Base-by-base conservation (phyloP, 177 flowering plant genomes). In the Vitis hybrid region DNA sequence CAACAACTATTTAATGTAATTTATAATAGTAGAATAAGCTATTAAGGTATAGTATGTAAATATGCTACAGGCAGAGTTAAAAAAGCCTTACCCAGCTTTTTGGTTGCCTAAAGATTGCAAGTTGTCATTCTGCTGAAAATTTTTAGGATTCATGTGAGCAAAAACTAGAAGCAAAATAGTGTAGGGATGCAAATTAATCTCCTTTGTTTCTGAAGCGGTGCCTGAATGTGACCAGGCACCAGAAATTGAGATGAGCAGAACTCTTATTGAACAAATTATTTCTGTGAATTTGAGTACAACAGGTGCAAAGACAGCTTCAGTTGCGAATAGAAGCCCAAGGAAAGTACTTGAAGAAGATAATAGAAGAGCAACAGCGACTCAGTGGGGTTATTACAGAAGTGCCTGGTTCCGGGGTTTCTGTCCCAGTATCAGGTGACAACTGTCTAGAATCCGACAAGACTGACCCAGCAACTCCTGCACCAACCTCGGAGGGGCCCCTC, bases 261-360 rank as follows among this genome's bases (percentile, higher is more conserved):
- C 15, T 19, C 60, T 66, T 8, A 52, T 19, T n/a, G 15, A 4
- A 50, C 15, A 67, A 10, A 29, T 29, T 18, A 14, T 19, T 67
- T 19, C 19, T 12, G 14, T 13, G 11, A 29, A 19, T 22, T 10
- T 26, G 22, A 50, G 8, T 59, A 16, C 55, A 48, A 69, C 86
- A 94, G 98, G 99, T 94, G 65, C 97, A 93, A 70, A 93, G 91
- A 79, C 99, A 94, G 74, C 86, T 94, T 57, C 99, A 93, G 75
- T 80, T 94, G 60, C 85, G 98, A 31, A 94, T 94, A 51, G 99
- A 94, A 85, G 99, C 99, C 49, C 99, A 94, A 80, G 98, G 98
- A 49, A 88, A 91, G 81, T 94, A 93, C 69, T 85, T 94, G 72
- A 88, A 94, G 83, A 94, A 90, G 79, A 94, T 94, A 39, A 89